Base-by-base conservation (phyloP, 768 basidiomycete species). In the Megacollybia marginata region DNA sequence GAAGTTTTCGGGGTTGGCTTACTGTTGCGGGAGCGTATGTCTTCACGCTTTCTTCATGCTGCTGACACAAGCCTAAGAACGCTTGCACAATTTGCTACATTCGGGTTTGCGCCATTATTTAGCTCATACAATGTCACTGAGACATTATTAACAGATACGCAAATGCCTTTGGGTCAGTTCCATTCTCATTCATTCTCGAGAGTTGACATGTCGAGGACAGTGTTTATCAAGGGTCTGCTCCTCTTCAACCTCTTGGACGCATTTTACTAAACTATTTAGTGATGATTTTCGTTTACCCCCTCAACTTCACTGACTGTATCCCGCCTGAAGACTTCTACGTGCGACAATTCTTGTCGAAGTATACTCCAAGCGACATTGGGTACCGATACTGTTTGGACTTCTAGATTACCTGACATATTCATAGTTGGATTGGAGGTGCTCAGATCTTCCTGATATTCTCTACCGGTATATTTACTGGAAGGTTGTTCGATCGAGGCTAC, bases 401-500 rank as follows among this genome's bases (percentile, higher is more conserved):
- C 9, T 36, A 32, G 31, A 9, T 15, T 23, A 44, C 10, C 32
- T 40, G 33, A 40, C 46, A 38, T 33, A 8, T 43, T 18, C 18
- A 19, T 32, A 54, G 35, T 7, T 56, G 33, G 45, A 42, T 74
- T 7, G 73, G 73, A 4, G 68, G 72, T 4, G 54, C 58, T 8
- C 68, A 74, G 38, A 61, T 68, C 12, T 68, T 70, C 47, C 54
- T 75, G n/a, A 62, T 72, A n/a, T 63, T 72, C 46, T 59, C 67
- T 8, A 62, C 61, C 42, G 72, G 72, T 3, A 56, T 71, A 34
- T 35, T 66, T 20, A 59, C 62, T 2, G 73, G 73, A n/a, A 60
- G 64, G 18, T 43, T 68, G 9, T 73, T 74, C 53, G 73, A 75
- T 38, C 62, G 65, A n/a, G 73, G 74, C 35, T 67, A 70, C 49